Base-by-base conservation (phyloP, 2,329 filamentous ascomycete species). In the Bimuria novae-zelandiae region DNA sequence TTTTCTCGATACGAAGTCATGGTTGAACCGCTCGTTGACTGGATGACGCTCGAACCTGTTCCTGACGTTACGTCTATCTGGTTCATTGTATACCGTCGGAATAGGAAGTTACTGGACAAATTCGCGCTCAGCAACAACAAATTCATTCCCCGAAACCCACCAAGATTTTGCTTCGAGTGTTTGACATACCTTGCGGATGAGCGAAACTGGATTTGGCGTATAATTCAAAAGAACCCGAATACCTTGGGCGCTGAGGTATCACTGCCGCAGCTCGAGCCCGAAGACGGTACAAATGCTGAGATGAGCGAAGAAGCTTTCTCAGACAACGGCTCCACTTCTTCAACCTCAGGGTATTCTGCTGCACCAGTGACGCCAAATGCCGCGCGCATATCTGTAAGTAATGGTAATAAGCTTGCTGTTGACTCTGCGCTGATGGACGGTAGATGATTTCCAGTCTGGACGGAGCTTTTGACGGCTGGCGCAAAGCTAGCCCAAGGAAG, bases 121-220 rank as follows among this genome's bases (percentile, higher is more conserved):
- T 35, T 52, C 12, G 11, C 37, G 22, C 17, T 49, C 19, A 29
- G 17, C 21, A 25, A 25, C 14, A 35, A 19, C 14, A 36, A 14
- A 6, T 48, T 43, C 7, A 41, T 51, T 14, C 45, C 37, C 8
- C 41, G 21, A 6, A 35, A 49, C 1, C 23, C 29, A 4, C 4
- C 48, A 11, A 46, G 33, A 4, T 51, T 53, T n/a, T 60, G 57
- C 22, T 11, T 52, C 6, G 33, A 48, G n/a, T 60, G 57, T 25
- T 21, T 60, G 22, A 10, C 32, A 14, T 52, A 17, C 23, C 35
- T 60, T 7, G 55, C 50, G 49, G 37, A 57, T 8, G 27, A 43
- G 10, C 41, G 55, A 3, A 21, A 48, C 3, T n/a, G 39, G 12
- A 46, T 51, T 14, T 55, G 52, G 55, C 16, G 29, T 4, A 30